These are phyloP conservation scores for Phytopythium vexans DNA, from an alignment of 352 stramenopile genomes.

Conservation along the genomic window DNA sequence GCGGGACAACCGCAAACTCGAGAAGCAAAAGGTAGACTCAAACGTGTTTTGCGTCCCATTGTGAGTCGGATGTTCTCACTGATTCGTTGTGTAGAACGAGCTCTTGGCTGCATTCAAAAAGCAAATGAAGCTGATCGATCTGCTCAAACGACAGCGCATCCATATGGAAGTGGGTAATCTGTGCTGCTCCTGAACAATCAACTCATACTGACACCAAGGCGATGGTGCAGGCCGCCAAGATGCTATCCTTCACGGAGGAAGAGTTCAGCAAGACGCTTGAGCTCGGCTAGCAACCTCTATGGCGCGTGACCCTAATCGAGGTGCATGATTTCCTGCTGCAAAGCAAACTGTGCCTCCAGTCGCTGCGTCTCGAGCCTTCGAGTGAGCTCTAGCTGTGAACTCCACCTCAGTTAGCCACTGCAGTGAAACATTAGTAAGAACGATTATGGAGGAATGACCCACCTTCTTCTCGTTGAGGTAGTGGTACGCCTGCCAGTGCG, in stretches of 20 bases:
- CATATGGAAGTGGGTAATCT: conserved; percentile 74
- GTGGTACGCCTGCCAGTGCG: conserved; percentile 79
- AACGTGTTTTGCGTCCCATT: not conserved
- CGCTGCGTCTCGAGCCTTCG: conserved; percentile 74
- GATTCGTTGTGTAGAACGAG: conserved; percentile 38
- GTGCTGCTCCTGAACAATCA: not conserved
- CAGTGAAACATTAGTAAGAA: conserved; percentile 5
- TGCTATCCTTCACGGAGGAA: conserved; percentile 84
- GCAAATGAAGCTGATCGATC: conserved; percentile 86
- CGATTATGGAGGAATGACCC: not conserved
- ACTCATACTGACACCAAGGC: not conserved
- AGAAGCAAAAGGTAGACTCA: conserved; percentile 74
- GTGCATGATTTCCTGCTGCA: conserved; percentile 65
- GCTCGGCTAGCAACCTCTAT: conserved; percentile 26
- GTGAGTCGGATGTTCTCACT: not conserved
- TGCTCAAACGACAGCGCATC: conserved; percentile 82
- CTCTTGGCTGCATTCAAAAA: conserved; percentile 79
- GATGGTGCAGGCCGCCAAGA: conserved; percentile 60
- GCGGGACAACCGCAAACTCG: conserved; percentile 68
- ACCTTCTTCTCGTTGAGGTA: conserved; percentile 85
- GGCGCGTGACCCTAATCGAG: conserved; percentile 19
- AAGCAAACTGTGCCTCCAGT: conserved; percentile 57
- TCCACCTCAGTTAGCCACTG: not conserved
- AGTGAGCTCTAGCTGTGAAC: conserved; percentile 60
- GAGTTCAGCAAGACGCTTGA: conserved; percentile 81